phyloP scores from a whole-genome alignment of 192 early-diverging fungal genomes.

The Gonapodya sp. region DNA sequence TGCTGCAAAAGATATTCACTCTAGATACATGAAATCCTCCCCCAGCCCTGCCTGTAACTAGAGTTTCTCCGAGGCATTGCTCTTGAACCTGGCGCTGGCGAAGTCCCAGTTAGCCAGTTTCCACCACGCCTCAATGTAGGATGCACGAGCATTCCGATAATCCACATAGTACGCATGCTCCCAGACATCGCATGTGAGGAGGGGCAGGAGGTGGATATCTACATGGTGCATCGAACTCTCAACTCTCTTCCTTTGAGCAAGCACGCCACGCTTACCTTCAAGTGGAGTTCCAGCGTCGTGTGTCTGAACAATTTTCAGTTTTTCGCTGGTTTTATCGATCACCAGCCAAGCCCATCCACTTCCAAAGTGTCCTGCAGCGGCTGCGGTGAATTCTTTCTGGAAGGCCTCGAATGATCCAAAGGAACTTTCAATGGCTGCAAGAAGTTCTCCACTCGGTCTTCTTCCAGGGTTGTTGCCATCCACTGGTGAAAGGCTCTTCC shows the following conservation, averaged over 20 bases:
- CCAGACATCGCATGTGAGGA: constrained; percentile 29
- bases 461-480: neutral
- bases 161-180: constrained; percentile 34
- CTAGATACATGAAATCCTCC: too few relatives aligned
- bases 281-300: constrained; percentile 25
- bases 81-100: constrained; percentile 18
- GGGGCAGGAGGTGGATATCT: constrained; percentile 21
- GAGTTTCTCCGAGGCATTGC: neutral
- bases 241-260: neutral
- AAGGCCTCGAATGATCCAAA: constrained; percentile 29
- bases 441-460: neutral
- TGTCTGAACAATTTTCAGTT: constrained; percentile 28
- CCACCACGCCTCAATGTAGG: constrained; percentile 28
- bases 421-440: constrained; percentile 15
- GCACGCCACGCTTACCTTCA: constrained; percentile 17
- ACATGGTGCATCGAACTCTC: neutral
- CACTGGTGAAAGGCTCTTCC: constrained; percentile 11
- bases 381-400: constrained; percentile 26
- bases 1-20: too few relatives aligned
- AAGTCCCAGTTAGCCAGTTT: constrained; percentile 29
- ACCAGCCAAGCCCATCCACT: constrained; percentile 34
- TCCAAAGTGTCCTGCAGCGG: constrained; percentile 31
- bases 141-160: constrained; percentile 24
- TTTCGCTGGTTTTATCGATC: constrained; percentile 20
- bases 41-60: too few relatives aligned